Percentiles rank a stretch among this genome's conserved stretches.
These are phyloP conservation scores for Boletus subcaerulescens DNA, from an alignment of 768 basidiomycete species.

Conservation along the genomic window DNA sequence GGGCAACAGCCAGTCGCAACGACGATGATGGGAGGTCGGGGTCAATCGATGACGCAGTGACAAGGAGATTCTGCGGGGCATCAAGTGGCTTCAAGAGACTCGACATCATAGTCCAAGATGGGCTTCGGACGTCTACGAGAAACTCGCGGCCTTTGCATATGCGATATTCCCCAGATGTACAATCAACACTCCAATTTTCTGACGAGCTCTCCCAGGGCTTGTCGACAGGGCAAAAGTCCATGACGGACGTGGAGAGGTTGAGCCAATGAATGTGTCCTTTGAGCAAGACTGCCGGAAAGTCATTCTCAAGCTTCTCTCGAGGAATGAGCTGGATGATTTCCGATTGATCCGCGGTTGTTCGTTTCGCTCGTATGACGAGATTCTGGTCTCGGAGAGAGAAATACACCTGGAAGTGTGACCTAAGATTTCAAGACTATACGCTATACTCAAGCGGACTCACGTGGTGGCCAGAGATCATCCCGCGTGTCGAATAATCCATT, in stretches of 20 bases:
- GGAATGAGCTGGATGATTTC: conserved; percentile 23
- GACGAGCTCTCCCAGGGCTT: conserved; percentile 24
- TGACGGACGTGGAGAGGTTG: conserved; percentile 14
- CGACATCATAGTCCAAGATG: conserved; percentile 28
- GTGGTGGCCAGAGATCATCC: conserved; percentile 15
- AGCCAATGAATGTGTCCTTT: conserved; percentile 30
- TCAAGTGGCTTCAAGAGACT: conserved; percentile 25
- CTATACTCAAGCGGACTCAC: conserved; percentile 5
- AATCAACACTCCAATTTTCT: conserved; percentile 26
- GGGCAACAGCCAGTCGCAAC: conserved; percentile 23
- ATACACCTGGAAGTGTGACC: conserved; percentile 13
- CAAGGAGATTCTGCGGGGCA: conserved; percentile 17
- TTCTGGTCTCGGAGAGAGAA: conserved; percentile 18
- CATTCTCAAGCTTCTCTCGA: conserved; percentile 18
- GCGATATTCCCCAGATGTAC: conserved; percentile 2
- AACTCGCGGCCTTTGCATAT: conserved; percentile 3
- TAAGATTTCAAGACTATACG: neutral
- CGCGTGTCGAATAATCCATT: conserved; percentile 24
- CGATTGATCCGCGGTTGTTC: neutral
- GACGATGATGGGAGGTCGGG: neutral
- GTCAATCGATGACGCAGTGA: conserved; percentile 8
- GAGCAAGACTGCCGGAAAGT: conserved; percentile 27
- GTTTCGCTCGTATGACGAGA: conserved; percentile 22
- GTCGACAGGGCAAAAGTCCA: conserved; percentile 29
- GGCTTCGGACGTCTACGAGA: conserved; percentile 30